A percentile compares a stretch with the other conserved stretches of the same genome.
Conservation (phyloP, 208 protist genomes). For the Leishmania tarentolae region DNA sequence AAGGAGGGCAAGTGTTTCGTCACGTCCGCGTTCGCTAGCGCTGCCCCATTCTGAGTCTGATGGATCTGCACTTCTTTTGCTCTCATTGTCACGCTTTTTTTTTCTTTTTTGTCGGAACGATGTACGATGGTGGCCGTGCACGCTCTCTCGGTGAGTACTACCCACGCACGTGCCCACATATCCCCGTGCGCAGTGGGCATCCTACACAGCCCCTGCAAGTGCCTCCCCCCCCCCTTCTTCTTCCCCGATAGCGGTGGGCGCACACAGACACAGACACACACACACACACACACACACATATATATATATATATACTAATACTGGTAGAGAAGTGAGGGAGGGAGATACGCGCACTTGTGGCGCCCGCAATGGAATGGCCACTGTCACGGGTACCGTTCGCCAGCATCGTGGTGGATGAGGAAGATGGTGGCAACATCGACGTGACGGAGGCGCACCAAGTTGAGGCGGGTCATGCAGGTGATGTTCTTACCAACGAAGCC, state of each 20-base stretch:
- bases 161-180: not conserved
- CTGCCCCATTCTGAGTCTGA: not conserved
- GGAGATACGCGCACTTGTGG: not conserved
- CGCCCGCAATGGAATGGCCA: slow-evolving; percentile 30
- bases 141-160: not conserved
- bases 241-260: not conserved
- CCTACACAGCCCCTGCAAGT: not conserved
- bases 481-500: not conserved
- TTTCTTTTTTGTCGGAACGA: not conserved
- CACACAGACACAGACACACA: not conserved
- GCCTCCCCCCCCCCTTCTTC: not conserved
- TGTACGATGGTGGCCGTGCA: not conserved
- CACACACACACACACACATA: not conserved
- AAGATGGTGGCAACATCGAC: not conserved
- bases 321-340: not conserved
- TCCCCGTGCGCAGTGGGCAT: not conserved
- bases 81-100: not conserved
- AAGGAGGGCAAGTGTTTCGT: not conserved
- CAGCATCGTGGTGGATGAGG: slow-evolving; percentile 34
- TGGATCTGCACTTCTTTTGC: not conserved
- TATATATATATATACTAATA: not conserved
- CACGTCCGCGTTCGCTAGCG: not conserved
- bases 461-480: not conserved
- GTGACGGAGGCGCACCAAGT: not conserved
- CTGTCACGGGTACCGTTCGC: slow-evolving; percentile 17